These are phyloP conservation scores for Cyclocybe cylindracea DNA, from an alignment of 768 basidiomycete genomes.

Conservation along the genomic window DNA sequence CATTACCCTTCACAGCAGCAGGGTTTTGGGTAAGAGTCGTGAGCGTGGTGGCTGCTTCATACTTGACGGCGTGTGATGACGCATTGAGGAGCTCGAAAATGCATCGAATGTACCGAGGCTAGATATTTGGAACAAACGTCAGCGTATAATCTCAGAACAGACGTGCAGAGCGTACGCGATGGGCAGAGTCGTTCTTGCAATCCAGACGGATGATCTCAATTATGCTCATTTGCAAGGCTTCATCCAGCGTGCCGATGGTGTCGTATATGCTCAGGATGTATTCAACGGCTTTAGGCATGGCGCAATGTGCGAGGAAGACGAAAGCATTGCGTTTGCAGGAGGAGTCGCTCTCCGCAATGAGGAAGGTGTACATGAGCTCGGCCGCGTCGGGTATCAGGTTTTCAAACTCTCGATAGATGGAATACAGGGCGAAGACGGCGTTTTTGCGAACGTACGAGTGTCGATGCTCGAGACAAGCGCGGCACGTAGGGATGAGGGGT, in stretches of 20 bases:
- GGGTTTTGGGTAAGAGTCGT: conserved; percentile 95
- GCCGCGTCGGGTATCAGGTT: conserved; percentile 95
- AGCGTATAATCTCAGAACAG: conserved; percentile 1
- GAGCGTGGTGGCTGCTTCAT: conserved; percentile 94
- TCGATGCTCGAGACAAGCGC: conserved; percentile 93
- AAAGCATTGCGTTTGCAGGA: conserved; percentile 98
- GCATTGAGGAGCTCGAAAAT: conserved; percentile 93
- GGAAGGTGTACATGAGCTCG: conserved; percentile 94
- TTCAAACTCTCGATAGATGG: conserved; percentile 94
- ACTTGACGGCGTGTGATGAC: conserved; percentile 91
- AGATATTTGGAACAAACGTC: conserved; percentile 1
- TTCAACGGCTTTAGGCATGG: conserved; percentile 90
- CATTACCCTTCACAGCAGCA: conserved; percentile 88
- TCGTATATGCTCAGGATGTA: conserved; percentile 89
- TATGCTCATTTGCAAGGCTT: conserved; percentile 92
- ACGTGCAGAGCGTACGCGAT: conserved; percentile 58
- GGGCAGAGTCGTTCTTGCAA: conserved; percentile 80
- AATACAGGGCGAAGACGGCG: conserved; percentile 93
- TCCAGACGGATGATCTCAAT: conserved; percentile 93
- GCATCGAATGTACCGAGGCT: conserved; percentile 93
- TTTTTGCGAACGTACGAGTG: conserved; percentile 99
- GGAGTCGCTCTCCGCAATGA: conserved; percentile 92
- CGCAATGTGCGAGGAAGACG: conserved; percentile 84
- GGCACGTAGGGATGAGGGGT: conserved; percentile 91
- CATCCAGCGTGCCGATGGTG: conserved; percentile 79